Conservation (phyloP, 192 early-diverging fungal genomes). For the Umbelopsis sp. region DNA sequence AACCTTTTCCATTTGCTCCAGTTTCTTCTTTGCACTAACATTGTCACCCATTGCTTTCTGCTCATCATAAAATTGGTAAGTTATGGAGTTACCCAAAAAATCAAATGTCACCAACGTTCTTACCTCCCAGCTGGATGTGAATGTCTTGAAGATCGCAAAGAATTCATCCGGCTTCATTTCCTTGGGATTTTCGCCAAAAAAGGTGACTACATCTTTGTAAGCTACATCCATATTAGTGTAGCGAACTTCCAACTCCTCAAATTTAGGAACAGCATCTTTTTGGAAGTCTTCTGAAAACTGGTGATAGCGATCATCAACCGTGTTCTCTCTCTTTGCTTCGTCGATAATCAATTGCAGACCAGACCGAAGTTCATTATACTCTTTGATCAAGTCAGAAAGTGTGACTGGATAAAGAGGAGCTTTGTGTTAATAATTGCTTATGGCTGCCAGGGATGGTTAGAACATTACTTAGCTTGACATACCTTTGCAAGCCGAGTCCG, state of each 20-base stretch:
- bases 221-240: conserved; percentile 71
- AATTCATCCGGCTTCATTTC: conserved; percentile 83
- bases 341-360: conserved; percentile 49
- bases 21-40: conserved; percentile 38
- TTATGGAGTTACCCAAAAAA: conserved; percentile 18
- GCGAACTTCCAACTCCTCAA: conserved; percentile 58
- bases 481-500: conserved; percentile 75
- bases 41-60: conserved; percentile 62
- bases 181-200: conserved; percentile 74
- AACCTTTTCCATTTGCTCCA: conserved; percentile 48
- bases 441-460: not conserved
- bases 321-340: conserved; percentile 48
- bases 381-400: conserved; percentile 53
- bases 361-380: conserved; percentile 51
- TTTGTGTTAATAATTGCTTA: not conserved
- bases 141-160: conserved; percentile 86
- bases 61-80: not conserved
- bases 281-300: conserved; percentile 66
- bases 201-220: conserved; percentile 70
- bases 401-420: conserved; percentile 44
- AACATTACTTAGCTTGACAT: not conserved
- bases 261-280: conserved; percentile 62
- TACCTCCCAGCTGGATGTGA: conserved; percentile 74
- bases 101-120: not conserved
- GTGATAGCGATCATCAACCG: conserved; percentile 66